phyloP scores from a whole-genome alignment of 2,329 filamentous ascomycete species.

The Venturia effusa region DNA sequence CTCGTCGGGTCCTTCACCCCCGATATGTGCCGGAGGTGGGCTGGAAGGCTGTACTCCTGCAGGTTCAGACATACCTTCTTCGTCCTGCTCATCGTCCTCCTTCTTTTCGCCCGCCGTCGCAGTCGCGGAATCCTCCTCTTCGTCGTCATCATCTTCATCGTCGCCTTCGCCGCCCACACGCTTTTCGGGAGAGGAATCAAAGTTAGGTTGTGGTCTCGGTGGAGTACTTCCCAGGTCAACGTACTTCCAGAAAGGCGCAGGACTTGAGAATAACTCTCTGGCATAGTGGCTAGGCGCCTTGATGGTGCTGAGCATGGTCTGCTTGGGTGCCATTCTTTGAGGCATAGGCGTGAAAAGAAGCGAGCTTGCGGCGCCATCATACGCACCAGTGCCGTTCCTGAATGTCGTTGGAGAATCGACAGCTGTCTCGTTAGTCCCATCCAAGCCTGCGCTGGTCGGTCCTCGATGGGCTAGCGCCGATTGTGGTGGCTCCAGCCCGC shows the following conservation, averaged over 20 bases:
- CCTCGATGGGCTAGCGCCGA: background rate
- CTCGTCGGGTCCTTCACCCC: conserved; percentile 5
- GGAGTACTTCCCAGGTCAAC: conserved; percentile 64
- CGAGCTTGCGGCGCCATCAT: conserved; percentile 20
- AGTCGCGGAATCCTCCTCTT: conserved; percentile 23
- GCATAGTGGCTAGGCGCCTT: conserved; percentile 77
- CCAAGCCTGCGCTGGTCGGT: background rate
- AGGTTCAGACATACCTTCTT: conserved; percentile 2
- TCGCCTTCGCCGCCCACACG: conserved; percentile 27
- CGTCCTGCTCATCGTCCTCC: conserved; percentile 17
- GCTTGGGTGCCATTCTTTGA: conserved; percentile 56
- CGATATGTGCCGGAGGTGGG: conserved; percentile 3
- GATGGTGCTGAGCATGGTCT: conserved; percentile 53
- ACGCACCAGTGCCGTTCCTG: conserved; percentile 16
- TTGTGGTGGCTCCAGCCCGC: background rate
- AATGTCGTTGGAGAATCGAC: conserved; percentile 4
- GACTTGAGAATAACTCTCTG: conserved; percentile 59
- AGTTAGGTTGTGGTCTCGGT: conserved; percentile 26
- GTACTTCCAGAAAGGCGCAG: conserved; percentile 83
- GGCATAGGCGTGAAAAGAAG: conserved; percentile 64
- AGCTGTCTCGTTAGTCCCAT: background rate
- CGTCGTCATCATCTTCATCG: conserved; percentile 23
- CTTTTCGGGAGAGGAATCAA: conserved; percentile 14
- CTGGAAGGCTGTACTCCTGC: conserved; percentile 13
- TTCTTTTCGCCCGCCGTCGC: conserved; percentile 21